Evolutionary conservation across 176 grass and related monocot genomes (phyloP).

Genomic region (Pharus latifolius): DNA sequence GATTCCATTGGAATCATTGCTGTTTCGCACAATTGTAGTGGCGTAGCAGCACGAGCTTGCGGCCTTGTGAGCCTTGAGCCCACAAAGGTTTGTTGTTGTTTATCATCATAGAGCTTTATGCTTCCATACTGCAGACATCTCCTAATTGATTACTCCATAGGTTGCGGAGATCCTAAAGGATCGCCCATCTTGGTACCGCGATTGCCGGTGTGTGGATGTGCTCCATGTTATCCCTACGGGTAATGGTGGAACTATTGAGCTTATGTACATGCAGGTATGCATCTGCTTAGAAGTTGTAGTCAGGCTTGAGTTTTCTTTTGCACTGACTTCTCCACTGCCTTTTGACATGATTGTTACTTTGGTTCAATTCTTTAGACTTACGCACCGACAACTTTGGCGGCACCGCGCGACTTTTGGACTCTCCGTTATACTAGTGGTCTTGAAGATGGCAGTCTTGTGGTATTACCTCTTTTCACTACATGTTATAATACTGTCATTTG

Average conservation of each 20-base stretch:
- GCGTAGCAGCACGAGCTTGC: conserved; percentile 95
- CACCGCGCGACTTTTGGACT: conserved; percentile 87
- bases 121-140: conserved; percentile 20
- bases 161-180: conserved; percentile 99
- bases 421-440: conserved; percentile 92
- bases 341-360: conserved; percentile 4
- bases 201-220: conserved; percentile 83
- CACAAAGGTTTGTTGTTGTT: conserved; percentile 64
- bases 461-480: conserved; percentile 22
- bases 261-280: conserved; percentile 97
- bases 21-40: conserved; percentile 99
- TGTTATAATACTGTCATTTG: conserved; percentile 6
- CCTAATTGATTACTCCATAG: conserved; percentile 41
- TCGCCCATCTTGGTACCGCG: conserved; percentile 85
- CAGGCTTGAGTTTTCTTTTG: background rate
- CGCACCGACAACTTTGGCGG: conserved; percentile 82
- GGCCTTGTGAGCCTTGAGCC: conserved; percentile 99
- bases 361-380: conserved; percentile 48
- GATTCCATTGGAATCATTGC: conserved; percentile 99
- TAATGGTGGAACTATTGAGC: conserved; percentile 91
- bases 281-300: background rate
- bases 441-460: conserved; percentile 99
- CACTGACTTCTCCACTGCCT: background rate
- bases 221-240: conserved; percentile 86
- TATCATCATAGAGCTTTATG: conserved; percentile 20